These are phyloP conservation scores for Tuber borchii DNA, from an alignment of 495 filamentous ascomycete genomes.

Conservation along the genomic window DNA sequence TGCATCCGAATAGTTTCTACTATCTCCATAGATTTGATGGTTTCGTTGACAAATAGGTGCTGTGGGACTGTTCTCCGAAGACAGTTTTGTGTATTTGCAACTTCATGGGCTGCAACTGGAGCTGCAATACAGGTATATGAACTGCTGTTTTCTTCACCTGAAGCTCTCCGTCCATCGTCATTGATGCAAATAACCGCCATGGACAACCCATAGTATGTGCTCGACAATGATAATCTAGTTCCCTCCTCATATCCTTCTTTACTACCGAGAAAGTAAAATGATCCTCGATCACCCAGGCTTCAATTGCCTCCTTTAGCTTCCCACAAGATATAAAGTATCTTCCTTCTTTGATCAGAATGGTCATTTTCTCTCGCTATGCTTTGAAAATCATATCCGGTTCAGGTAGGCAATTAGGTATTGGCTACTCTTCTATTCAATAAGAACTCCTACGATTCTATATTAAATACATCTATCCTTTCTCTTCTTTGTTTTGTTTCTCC, in stretches of 20 bases:
- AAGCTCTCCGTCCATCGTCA: neutral
- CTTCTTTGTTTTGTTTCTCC: no score
- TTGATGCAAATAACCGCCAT: no score
- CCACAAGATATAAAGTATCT: neutral
- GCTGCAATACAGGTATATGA: slow-evolving; percentile 12
- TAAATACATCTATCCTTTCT: no score
- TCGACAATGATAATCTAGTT: slow-evolving; percentile 6
- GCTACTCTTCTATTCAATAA: no score
- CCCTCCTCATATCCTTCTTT: neutral
- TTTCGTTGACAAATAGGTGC: slow-evolving; percentile 22
- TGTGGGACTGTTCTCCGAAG: slow-evolving; percentile 22
- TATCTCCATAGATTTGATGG: slow-evolving; percentile 24
- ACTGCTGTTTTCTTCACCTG: neutral
- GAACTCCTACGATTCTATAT: no score
- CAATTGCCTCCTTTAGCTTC: slow-evolving; percentile 3
- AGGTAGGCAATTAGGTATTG: no score
- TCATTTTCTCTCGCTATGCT: no score
- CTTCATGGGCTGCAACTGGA: slow-evolving; percentile 16
- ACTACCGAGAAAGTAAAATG: slow-evolving; percentile 4
- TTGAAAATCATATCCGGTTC: no score
- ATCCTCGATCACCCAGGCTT: neutral
- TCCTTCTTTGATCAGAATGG: neutral
- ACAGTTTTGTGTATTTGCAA: slow-evolving; percentile 28
- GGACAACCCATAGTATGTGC: no score
- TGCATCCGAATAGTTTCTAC: slow-evolving; percentile 19